Conservation (phyloP, 2,329 filamentous ascomycete genomes). For the Teratosphaeria destructans region DNA sequence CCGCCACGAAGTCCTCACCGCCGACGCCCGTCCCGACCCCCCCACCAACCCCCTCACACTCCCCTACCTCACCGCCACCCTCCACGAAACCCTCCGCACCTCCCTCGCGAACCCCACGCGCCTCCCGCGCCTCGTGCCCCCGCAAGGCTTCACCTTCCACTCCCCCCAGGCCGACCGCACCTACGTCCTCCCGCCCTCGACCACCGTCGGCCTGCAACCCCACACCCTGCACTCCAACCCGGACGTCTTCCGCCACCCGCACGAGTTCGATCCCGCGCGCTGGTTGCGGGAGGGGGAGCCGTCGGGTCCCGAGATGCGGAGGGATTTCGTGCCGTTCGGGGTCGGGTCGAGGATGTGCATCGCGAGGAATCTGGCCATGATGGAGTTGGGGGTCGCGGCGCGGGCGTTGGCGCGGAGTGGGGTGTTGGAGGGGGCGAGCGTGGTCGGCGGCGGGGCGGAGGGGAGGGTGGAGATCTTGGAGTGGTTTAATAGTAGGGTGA, state of each 20-base stretch:
- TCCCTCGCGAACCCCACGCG: slow-evolving; percentile 43
- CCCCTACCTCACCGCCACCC: slow-evolving; percentile 38
- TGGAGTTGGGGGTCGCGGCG: slow-evolving; percentile 34
- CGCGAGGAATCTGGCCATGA: slow-evolving; percentile 38
- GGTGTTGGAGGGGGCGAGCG: slow-evolving; percentile 35
- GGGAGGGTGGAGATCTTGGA: slow-evolving; percentile 41
- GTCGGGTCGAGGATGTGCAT: slow-evolving; percentile 41
- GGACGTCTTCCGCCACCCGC: slow-evolving; percentile 33
- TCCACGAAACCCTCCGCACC: slow-evolving; percentile 42
- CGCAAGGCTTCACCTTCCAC: slow-evolving; percentile 26
- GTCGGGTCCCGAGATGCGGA: slow-evolving; percentile 28
- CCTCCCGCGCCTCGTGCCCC: slow-evolving; percentile 39
- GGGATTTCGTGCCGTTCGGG: slow-evolving; percentile 40
- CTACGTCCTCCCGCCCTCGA: slow-evolving; percentile 28
- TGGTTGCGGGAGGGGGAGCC: slow-evolving; percentile 29
- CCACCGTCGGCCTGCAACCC: slow-evolving; percentile 36
- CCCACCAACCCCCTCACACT: slow-evolving; percentile 26
- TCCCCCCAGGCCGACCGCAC: slow-evolving; percentile 8
- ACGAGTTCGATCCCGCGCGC: slow-evolving; percentile 37
- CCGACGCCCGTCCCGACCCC: slow-evolving; percentile 11
- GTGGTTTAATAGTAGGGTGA: slow-evolving; percentile 47
- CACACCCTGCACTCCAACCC: slow-evolving; percentile 40
- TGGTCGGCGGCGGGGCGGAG: slow-evolving; percentile 33
- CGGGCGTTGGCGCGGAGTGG: slow-evolving; percentile 33
- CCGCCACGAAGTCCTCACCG: slow-evolving; percentile 24